These are phyloP conservation scores for Nannochloropsis gaditana DNA, from an alignment of 108 stramenopile genomes.

Conservation along the genomic window DNA sequence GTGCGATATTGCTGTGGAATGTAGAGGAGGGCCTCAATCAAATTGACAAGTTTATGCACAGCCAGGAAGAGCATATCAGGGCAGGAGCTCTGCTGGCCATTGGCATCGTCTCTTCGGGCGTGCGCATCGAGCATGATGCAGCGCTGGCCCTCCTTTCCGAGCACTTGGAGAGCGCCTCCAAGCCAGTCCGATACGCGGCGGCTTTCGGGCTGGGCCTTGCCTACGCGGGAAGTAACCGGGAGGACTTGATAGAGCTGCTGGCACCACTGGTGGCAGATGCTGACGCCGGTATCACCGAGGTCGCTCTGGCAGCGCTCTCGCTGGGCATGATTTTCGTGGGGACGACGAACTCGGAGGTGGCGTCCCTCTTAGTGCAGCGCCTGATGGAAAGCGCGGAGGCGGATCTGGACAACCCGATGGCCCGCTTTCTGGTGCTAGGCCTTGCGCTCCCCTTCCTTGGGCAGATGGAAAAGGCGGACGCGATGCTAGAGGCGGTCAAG, in stretches of 20 bases:
- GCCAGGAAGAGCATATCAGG: conserved; percentile 88
- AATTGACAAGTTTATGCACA: conserved; percentile 95
- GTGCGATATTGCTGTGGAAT: conserved; percentile 94
- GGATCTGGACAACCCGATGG: conserved; percentile 86
- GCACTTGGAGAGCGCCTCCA: conserved; percentile 62
- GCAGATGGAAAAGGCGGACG: conserved; percentile 89
- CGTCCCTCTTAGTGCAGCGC: conserved; percentile 84
- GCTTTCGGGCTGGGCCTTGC: conserved; percentile 92
- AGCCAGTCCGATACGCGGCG: conserved; percentile 73
- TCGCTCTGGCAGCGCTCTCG: conserved; percentile 66
- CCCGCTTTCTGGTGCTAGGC: conserved; percentile 82
- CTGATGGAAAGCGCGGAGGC: conserved; percentile 97
- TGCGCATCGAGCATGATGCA: conserved; percentile 94
- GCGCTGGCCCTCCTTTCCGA: conserved; percentile 88
- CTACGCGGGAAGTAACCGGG: conserved; percentile 86
- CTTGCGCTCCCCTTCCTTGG: conserved; percentile 93
- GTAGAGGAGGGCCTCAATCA: conserved; percentile 97
- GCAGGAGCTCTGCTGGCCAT: conserved; percentile 95
- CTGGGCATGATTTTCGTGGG: conserved; percentile 95
- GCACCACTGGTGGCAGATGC: conserved; percentile 78
- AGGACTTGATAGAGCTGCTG: conserved; percentile 87
- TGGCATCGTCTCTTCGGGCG: conserved; percentile 81
- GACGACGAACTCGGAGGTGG: conserved; percentile 85
- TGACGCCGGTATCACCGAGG: conserved; percentile 57
- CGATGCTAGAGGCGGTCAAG: conserved; percentile 85